phyloP scores from a whole-genome alignment of 228 moss, liverwort and hornwort genomes.

The Sphagnum magellanicum region DNA sequence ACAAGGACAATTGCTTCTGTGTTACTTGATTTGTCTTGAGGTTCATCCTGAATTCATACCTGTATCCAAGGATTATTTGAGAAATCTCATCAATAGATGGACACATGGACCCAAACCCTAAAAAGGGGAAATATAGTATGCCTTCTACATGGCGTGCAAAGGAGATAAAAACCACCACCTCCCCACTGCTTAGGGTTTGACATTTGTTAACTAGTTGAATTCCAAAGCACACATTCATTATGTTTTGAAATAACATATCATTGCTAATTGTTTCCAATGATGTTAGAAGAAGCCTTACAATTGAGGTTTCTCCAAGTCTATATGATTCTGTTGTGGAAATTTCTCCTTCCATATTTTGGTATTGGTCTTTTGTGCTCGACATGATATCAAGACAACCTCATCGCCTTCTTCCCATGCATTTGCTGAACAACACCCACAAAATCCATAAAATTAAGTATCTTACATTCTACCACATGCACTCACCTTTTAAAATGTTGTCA shows the following conservation, averaged over 20 bases:
- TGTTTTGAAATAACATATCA: background rate
- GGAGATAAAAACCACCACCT: too few species aligned
- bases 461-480: too few species aligned
- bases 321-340: background rate
- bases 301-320: slow-evolving; percentile 5
- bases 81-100: too few species aligned
- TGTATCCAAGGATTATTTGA: slow-evolving; percentile 6
- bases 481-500: too few species aligned
- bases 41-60: slow-evolving; percentile 79
- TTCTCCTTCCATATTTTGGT: slow-evolving; percentile 6
- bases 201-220: background rate
- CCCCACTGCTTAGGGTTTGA: background rate
- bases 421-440: slow-evolving; percentile 17
- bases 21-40: slow-evolving; percentile 53
- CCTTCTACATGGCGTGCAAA: too few species aligned
- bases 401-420: slow-evolving; percentile 94
- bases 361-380: slow-evolving; percentile 34
- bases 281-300: slow-evolving; percentile 8
- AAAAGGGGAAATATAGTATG: too few species aligned
- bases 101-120: too few species aligned
- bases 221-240: background rate
- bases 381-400: slow-evolving; percentile 62
- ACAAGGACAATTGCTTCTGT: slow-evolving; percentile 44
- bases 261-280: background rate
- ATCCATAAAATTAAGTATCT: too few species aligned